These are phyloP conservation scores for Hymenoscyphus fructigenus DNA, from an alignment of 2,329 filamentous ascomycete species.

Conservation along the genomic window DNA sequence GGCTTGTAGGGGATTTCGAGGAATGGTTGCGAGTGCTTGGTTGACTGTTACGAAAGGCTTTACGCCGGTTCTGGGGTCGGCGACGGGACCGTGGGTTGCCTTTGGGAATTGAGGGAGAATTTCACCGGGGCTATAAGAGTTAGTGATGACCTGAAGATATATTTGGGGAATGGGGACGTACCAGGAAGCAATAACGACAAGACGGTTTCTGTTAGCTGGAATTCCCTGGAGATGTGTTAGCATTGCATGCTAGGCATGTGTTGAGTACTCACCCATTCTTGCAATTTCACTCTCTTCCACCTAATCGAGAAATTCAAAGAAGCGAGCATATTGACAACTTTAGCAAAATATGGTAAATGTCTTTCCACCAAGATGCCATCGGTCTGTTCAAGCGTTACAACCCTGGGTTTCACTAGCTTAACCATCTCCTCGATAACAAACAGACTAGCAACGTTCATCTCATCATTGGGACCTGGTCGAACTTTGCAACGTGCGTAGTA, in stretches of 20 bases:
- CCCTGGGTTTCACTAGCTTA: conserved; percentile 57
- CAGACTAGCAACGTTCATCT: conserved; percentile 62
- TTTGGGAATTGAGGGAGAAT: conserved; percentile 63
- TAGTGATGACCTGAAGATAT: conserved; percentile 5
- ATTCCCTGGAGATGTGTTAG: conserved; percentile 24
- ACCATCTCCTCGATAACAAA: conserved; percentile 57
- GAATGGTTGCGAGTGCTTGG: conserved; percentile 29
- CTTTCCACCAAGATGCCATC: conserved; percentile 57
- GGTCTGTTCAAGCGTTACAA: conserved; percentile 79
- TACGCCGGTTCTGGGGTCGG: conserved; percentile 37
- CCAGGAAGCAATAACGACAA: conserved; percentile 53
- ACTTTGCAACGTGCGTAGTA: conserved; percentile 74
- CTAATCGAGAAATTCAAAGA: conserved; percentile 65
- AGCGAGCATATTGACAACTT: conserved; percentile 64
- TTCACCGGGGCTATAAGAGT: conserved; percentile 61
- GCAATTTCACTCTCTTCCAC: conserved; percentile 57
- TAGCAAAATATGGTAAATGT: conserved; percentile 54
- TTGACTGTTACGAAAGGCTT: conserved; percentile 46
- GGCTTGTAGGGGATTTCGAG: conserved; percentile 19
- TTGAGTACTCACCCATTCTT: conserved; percentile 10
- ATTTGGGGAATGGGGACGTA: background rate
- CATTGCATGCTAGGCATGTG: background rate
- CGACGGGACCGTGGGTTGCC: conserved; percentile 52
- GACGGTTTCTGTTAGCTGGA: conserved; percentile 37
- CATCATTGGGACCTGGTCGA: conserved; percentile 55